Conservation (phyloP, 1,284 basidiomycete species). For the Coniophora puteana region DNA sequence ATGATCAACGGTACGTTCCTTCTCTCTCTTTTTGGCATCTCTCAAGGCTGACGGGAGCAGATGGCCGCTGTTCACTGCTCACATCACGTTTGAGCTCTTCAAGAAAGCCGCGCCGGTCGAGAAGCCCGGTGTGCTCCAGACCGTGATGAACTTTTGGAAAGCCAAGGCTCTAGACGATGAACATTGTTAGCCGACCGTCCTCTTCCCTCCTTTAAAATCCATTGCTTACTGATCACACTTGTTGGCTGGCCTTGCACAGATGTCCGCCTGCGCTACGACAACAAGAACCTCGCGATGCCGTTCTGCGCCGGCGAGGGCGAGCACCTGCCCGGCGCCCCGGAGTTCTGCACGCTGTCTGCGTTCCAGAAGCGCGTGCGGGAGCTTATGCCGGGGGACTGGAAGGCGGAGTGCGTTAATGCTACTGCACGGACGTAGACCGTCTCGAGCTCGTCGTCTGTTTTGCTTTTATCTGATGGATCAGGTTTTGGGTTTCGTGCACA, state of each 20-base stretch:
- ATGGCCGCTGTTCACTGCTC: constrained; percentile 74
- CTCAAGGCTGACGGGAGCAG: constrained; percentile 26
- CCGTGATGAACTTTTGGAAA: constrained; percentile 29
- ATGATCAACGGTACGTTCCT: constrained; percentile 58
- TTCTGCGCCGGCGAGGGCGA: constrained; percentile 64
- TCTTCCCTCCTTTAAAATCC: constrained; percentile 1
- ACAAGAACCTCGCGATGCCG: constrained; percentile 62
- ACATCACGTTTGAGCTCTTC: constrained; percentile 74
- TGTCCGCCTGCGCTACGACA: constrained; percentile 77
- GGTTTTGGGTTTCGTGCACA: too few species aligned
- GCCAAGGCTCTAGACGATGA: constrained; percentile 28
- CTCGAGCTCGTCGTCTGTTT: background rate
- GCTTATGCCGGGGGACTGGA: constrained; percentile 63
- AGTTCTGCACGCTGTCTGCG: constrained; percentile 72
- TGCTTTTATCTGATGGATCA: too few species aligned
- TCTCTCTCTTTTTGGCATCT: background rate
- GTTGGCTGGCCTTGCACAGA: constrained; percentile 36
- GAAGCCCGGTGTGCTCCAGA: constrained; percentile 28
- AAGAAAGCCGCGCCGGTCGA: constrained; percentile 24
- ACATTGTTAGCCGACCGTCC: constrained; percentile 37
- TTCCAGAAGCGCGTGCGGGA: constrained; percentile 62
- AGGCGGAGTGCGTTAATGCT: constrained; percentile 64
- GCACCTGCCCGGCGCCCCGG: constrained; percentile 69
- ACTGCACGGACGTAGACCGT: constrained; percentile 9
- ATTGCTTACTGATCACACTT: background rate